A percentile compares a stretch with the other conserved stretches of the same genome.
Evolutionary conservation across 1,284 basidiomycete genomes (phyloP).

Genomic region (Trichosporon sp.): DNA sequence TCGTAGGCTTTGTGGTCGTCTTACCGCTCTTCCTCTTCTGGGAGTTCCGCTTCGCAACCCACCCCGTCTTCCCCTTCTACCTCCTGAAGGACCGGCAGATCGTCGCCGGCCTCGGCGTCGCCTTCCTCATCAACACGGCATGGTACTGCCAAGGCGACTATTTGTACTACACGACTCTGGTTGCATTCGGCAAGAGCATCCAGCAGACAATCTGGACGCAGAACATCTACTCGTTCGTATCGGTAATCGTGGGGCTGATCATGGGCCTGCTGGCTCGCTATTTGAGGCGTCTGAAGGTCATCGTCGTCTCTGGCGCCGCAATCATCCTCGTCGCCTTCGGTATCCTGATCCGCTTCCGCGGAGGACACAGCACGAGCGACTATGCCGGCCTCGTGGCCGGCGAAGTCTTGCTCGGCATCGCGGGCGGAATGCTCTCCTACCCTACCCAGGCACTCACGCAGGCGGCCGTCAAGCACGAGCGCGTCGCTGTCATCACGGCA

Average conservation of each 20-base stretch:
- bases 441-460: constrained; percentile 47
- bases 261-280: constrained; percentile 44
- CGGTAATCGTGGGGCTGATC: constrained; percentile 42
- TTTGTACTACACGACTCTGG: constrained; percentile 44
- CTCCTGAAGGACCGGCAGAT: constrained; percentile 47
- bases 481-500: constrained; percentile 44
- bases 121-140: constrained; percentile 45
- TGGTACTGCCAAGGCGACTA: constrained; percentile 48
- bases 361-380: constrained; percentile 27
- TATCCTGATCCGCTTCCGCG: constrained; percentile 48
- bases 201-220: constrained; percentile 44
- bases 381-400: constrained; percentile 45
- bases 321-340: constrained; percentile 44
- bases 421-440: constrained; percentile 46
- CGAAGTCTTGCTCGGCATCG: constrained; percentile 49
- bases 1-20: constrained; percentile 42
- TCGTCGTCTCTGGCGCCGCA: constrained; percentile 40
- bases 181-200: constrained; percentile 45
- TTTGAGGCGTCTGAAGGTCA: constrained; percentile 46
- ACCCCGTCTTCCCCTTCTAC: constrained; percentile 46
- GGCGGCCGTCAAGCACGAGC: constrained; percentile 46
- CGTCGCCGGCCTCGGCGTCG: constrained; percentile 42
- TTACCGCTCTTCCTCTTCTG: constrained; percentile 46
- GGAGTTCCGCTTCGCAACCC: constrained; percentile 41
- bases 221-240: constrained; percentile 48